Base-by-base conservation (phyloP, 1,284 basidiomycete genomes). In the Leccinum insigne region DNA sequence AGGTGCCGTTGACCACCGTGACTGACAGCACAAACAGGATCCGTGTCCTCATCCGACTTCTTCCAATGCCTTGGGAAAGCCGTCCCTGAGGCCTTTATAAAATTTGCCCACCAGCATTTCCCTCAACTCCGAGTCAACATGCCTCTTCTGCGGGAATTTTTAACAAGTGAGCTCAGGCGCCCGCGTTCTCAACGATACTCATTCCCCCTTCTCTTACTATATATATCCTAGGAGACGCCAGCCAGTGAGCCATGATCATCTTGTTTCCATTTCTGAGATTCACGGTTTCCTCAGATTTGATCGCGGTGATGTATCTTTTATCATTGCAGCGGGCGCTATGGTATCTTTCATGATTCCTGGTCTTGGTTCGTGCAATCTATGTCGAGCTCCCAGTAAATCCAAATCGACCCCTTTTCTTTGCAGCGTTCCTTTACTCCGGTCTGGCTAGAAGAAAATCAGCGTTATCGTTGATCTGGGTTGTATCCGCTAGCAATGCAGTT, bases 341-440 rank as follows among this genome's bases (percentile, higher is more conserved):
- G 93, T 95, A 21, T 87, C 83, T 69, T 87, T 93, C 77, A 94
- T 92, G 90, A 82, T 94, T 70, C 89, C 91, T 65, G 88, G 92
- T 14, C 83, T 92, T 42, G 89, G 88, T 88, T 66, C 61, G 75
- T 18, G 58, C 62, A 65, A 78, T 58, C 26, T 32, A 58, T 63
- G 35, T 57, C 14, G 7, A 64, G 26, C 14, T 26, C 64, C 32
- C 21, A 58, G 35, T 60, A 52, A 16, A 66, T 61, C 10, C 58
- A 21, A 32, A 44, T 49, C 57, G 58, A 67, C 58, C 62, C 64
- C 64, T 56, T 32, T 64, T 60, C 29, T 68, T 62, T 61, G 38
- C 68, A 88, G 88, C 83, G 2, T 96, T 95, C 81, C 87, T 96
- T 35, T 97, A 97, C 78, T 94, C 94, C 52, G 95, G 95, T 67